Evolutionary conservation across 352 stramenopile species (phyloP).

Genomic region (Ophiocytium majus): DNA sequence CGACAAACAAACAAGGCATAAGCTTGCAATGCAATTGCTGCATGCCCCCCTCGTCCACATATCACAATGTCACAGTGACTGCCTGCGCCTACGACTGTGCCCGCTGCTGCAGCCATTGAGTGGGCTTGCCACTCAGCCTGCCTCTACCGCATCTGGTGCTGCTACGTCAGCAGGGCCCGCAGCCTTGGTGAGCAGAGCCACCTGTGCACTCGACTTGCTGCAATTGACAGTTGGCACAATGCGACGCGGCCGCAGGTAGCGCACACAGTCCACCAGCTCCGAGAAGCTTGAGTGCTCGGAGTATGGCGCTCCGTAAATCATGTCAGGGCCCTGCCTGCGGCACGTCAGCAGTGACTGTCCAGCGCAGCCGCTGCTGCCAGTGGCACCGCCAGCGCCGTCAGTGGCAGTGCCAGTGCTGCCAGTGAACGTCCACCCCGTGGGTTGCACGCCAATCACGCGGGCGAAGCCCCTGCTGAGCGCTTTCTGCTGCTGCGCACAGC

Average conservation of each 20-base stretch:
- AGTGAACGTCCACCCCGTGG: slow-evolving; percentile 49
- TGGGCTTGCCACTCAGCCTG: no score
- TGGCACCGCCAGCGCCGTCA: no score
- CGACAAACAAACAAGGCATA: no score
- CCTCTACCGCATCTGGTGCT: no score
- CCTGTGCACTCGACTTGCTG: neutral
- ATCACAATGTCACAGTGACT: no score
- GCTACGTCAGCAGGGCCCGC: neutral
- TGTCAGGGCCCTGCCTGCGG: slow-evolving; percentile 25
- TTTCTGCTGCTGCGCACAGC: neutral
- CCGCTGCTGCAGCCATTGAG: no score
- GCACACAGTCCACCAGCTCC: slow-evolving; percentile 49
- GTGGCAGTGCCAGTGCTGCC: neutral
- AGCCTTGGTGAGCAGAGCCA: neutral
- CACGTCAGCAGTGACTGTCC: neutral
- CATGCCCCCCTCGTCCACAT: no score
- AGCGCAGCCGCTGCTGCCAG: neutral
- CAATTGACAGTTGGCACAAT: slow-evolving; percentile 19
- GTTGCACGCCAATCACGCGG: slow-evolving; percentile 33
- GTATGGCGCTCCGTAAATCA: slow-evolving; percentile 49
- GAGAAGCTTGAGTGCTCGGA: slow-evolving; percentile 52
- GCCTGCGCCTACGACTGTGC: no score
- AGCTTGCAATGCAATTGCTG: no score
- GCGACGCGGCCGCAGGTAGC: slow-evolving; percentile 9
- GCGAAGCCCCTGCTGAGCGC: slow-evolving; percentile 18